Conservation (phyloP, 345 rosid genomes). For the Lepidium sativum region DNA sequence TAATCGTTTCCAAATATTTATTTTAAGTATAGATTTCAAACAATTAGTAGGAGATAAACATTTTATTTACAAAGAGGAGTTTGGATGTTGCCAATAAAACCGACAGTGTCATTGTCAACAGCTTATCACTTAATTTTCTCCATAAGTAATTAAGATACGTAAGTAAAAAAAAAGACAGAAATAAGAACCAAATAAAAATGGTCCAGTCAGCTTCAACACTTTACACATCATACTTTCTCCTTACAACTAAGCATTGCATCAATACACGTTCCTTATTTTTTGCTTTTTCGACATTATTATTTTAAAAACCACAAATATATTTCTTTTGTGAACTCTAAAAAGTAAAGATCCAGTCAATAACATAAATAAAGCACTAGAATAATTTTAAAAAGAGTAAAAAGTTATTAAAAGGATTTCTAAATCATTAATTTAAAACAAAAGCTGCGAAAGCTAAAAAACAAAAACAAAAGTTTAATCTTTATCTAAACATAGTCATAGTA, state of each 20-base stretch:
- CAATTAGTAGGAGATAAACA: no score
- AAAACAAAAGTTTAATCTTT: neutral
- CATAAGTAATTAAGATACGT: neutral
- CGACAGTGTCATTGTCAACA: no score
- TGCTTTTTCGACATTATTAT: neutral
- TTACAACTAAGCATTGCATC: slow-evolving; percentile 25
- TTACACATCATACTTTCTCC: slow-evolving; percentile 11
- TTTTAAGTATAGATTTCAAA: no score
- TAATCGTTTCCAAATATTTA: no score
- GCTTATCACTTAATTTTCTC: neutral
- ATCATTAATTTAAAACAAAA: slow-evolving; percentile 1
- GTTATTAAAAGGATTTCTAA: neutral
- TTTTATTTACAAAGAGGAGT: no score
- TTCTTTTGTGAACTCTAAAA: neutral
- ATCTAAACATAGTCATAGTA: neutral
- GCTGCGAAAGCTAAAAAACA: neutral
- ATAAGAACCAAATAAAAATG: neutral
- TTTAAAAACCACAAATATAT: neutral
- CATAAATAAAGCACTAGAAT: neutral
- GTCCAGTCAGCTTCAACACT: slow-evolving; percentile 5
- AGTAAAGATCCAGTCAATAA: neutral
- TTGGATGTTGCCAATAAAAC: no score
- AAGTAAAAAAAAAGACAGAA: neutral
- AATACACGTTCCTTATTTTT: neutral
- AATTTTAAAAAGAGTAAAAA: neutral